Conservation (phyloP, 1,284 basidiomycete genomes). For the Tylopilus orsonianus region DNA sequence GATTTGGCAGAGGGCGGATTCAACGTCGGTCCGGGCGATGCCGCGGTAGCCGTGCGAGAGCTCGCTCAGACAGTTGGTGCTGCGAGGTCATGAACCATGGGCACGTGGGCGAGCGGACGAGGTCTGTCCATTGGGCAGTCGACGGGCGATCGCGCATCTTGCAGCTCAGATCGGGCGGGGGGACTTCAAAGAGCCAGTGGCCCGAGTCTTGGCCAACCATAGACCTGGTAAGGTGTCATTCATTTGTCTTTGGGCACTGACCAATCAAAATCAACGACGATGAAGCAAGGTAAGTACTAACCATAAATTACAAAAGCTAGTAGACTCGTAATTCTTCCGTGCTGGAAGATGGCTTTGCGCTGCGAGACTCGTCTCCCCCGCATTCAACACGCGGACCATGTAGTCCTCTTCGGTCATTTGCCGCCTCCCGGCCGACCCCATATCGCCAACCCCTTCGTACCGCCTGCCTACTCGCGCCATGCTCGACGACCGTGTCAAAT, state of each 20-base stretch:
- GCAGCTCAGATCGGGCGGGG: constrained; percentile 81
- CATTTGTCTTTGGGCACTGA: constrained; percentile 39
- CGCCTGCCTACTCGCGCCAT: no score
- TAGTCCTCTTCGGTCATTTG: no score
- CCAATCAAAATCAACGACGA: constrained; percentile 99
- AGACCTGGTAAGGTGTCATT: constrained; percentile 51
- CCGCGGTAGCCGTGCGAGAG: constrained; percentile 58
- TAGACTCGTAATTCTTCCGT: no score
- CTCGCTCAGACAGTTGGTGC: constrained; percentile 74
- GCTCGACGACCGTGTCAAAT: no score
- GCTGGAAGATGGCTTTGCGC: no score
- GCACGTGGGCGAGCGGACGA: constrained; percentile 39
- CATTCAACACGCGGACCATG: no score
- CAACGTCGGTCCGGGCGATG: constrained; percentile 73
- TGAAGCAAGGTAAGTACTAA: no score
- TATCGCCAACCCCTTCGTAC: no score
- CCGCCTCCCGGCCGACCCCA: no score
- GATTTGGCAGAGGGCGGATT: constrained; percentile 74
- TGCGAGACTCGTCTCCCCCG: no score
- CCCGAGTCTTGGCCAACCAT: constrained; percentile 96
- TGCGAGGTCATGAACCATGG: constrained; percentile 33
- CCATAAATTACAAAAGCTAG: no score
- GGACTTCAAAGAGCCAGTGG: constrained; percentile 93
- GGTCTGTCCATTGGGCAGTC: constrained; percentile 86
- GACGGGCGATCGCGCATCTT: constrained; percentile 73